phyloP scores from a whole-genome alignment of 306 rosid species.

The Elaeagnus macrophylla region DNA sequence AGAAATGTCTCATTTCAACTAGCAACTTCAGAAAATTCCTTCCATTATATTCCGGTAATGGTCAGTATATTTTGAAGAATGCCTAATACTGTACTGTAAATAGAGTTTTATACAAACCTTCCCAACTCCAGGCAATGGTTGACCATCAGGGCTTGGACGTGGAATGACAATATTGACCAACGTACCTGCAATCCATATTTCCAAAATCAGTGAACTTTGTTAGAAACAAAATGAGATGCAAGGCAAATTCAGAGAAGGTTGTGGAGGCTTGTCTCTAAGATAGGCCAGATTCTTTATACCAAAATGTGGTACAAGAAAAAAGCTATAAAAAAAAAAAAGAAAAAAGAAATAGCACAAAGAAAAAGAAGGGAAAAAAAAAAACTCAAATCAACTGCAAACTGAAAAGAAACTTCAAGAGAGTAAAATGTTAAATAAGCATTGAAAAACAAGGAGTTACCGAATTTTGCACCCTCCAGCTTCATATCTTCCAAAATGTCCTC shows the following conservation, averaged over 20 bases:
- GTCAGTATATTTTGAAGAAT: too few relatives aligned
- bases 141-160: constrained; percentile 63
- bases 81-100: too few relatives aligned
- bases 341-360: constrained; percentile 42
- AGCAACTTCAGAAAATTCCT: too few relatives aligned
- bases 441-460: constrained; percentile 36
- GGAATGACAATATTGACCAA: constrained; percentile 76
- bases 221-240: constrained; percentile 12
- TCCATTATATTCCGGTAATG: too few relatives aligned
- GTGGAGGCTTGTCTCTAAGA: constrained; percentile 63
- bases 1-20: too few relatives aligned
- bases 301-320: constrained; percentile 66
- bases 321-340: constrained; percentile 75
- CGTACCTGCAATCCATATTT: constrained; percentile 48
- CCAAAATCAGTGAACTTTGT: constrained; percentile 15
- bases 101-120: constrained; percentile 39
- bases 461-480: constrained; percentile 84
- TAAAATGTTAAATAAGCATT: background rate
- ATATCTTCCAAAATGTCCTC: constrained; percentile 89
- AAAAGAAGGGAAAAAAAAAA: constrained; percentile 16
- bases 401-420: background rate
- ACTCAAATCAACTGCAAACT: too few relatives aligned
- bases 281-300: constrained; percentile 70
- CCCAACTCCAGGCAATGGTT: constrained; percentile 65
- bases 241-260: constrained; percentile 41